phyloP scores from a whole-genome alignment of 1,139 yeast genomes.

The Taphrina betulina region DNA sequence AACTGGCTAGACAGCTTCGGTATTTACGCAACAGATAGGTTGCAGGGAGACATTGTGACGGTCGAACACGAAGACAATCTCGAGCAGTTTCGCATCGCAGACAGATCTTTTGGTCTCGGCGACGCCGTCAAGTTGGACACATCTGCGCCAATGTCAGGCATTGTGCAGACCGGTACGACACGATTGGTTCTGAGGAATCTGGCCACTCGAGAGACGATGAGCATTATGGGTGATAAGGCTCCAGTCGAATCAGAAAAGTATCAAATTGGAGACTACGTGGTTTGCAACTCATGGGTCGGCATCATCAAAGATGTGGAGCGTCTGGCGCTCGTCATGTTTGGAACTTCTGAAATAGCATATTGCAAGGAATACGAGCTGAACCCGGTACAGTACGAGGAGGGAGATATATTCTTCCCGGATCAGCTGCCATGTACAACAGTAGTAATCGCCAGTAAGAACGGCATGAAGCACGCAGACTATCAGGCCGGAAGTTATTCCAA shows the following conservation, averaged over 20 bases:
- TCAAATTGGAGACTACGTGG: conserved; percentile 14
- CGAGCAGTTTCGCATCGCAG: neutral
- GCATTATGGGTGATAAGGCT: neutral
- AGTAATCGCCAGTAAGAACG: conserved; percentile 4
- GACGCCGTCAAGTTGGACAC: conserved; percentile 18
- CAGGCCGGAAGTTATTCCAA: conserved; percentile 6
- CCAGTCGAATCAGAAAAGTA: conserved; percentile 2
- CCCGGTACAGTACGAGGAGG: conserved; percentile 7
- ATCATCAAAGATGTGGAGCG: conserved; percentile 5
- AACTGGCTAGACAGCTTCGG: conserved; percentile 21
- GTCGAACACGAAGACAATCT: conserved; percentile 5
- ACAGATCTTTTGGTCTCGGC: conserved; percentile 15
- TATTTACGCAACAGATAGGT: neutral
- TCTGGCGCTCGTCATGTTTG: conserved; percentile 6
- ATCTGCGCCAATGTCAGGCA: conserved; percentile 12
- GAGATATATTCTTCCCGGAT: conserved; percentile 16
- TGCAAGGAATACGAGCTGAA: conserved; percentile 6
- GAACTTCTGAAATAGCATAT: conserved; percentile 4
- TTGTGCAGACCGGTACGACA: conserved; percentile 4
- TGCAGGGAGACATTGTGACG: neutral
- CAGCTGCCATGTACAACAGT: conserved; percentile 4
- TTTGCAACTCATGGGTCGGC: conserved; percentile 11
- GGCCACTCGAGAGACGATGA: conserved; percentile 10
- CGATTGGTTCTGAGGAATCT: conserved; percentile 2
- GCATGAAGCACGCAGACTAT: conserved; percentile 13